Evolutionary conservation across 805 yeast species (phyloP), one percentile per base, ranked within the genome.

Genomic region (Metschnikowia proteae): DNA sequence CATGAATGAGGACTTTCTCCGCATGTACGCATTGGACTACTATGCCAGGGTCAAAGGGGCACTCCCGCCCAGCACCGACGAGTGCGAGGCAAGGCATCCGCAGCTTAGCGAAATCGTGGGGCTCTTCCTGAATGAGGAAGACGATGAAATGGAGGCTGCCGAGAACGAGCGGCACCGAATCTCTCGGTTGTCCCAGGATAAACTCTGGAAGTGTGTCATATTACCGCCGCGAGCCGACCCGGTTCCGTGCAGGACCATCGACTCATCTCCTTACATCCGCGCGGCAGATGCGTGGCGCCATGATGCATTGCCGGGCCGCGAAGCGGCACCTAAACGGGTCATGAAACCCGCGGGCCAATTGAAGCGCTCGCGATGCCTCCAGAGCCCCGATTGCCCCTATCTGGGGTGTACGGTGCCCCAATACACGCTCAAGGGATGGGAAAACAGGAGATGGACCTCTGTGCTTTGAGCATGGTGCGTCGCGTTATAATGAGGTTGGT

Each of bases 151-250:
- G n/a, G 32, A 23, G 3, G n/a, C 17, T 5, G 13, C 27, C 28
- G 31, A 42, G 32, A 22, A 9, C 22, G 31, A 40, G 29, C 28
- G 32, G 10, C 45, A 32, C 8, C 45, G 45, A 26, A 17, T 51
- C 26, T 47, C 54, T 8, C 51, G 46, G 10, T 41, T 55, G 44
- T 53, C 60, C 5, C 40, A 52, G 30, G 60, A 55, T n/a, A 54
- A 52, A 41, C 48, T 56, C 28, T 52, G 58, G 57, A 49, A 48
- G 38, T 36, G 48, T 9, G 82, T 81, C 11, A 69, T 81, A 4
- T 59, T 82, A 30, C 74, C 77, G 3, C 83, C 85, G 25, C 65
- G 84, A 38, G 49, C 53, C 1, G 86, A 81, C 53, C 50, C 56
- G 1, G 50, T 59, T 7, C 72, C 71, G 1, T 25, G 39, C 6